Evolutionary conservation across 2,329 filamentous ascomycete genomes (phyloP).

Genomic region (Emmonsiellopsis sp.): DNA sequence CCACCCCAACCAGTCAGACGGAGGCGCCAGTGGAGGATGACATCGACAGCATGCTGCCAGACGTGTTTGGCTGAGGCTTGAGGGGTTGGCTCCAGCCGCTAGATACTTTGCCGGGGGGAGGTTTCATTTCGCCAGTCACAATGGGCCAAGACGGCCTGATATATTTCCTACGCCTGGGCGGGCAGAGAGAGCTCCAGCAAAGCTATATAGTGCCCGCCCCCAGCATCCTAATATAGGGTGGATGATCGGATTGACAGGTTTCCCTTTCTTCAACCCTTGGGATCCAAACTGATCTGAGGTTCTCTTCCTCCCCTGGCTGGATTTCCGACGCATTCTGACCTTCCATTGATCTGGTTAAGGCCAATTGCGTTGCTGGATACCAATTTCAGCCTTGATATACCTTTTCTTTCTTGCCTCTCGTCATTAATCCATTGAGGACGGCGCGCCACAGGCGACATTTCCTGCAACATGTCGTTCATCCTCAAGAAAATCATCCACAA

Average conservation of each 20-base stretch:
- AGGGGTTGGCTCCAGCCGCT: too few species aligned
- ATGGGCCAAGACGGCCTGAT: slow-evolving; percentile 1
- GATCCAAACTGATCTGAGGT: not conserved
- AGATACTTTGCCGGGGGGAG: too few species aligned
- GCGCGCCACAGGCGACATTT: not conserved
- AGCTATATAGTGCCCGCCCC: not conserved
- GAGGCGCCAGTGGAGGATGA: too few species aligned
- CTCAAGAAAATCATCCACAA: slow-evolving; percentile 54
- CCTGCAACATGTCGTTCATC: slow-evolving; percentile 32
- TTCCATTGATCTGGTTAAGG: not conserved
- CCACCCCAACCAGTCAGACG: not conserved
- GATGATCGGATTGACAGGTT: not conserved
- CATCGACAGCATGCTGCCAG: too few species aligned
- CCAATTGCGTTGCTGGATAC: not conserved
- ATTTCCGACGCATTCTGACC: not conserved
- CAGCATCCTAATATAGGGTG: not conserved
- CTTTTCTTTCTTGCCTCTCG: not conserved
- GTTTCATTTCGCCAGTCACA: too few species aligned
- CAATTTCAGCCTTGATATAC: not conserved
- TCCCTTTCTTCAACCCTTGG: not conserved
- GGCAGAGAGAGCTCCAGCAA: not conserved
- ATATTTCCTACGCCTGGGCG: slow-evolving; percentile 10
- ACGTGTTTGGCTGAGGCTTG: too few species aligned
- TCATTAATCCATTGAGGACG: too few species aligned
- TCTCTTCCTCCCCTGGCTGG: not conserved